Percentiles rank a stretch among this genome's conserved stretches.
phyloP scores from a whole-genome alignment of 1,139 yeast genomes.

The Pichia sp. region DNA sequence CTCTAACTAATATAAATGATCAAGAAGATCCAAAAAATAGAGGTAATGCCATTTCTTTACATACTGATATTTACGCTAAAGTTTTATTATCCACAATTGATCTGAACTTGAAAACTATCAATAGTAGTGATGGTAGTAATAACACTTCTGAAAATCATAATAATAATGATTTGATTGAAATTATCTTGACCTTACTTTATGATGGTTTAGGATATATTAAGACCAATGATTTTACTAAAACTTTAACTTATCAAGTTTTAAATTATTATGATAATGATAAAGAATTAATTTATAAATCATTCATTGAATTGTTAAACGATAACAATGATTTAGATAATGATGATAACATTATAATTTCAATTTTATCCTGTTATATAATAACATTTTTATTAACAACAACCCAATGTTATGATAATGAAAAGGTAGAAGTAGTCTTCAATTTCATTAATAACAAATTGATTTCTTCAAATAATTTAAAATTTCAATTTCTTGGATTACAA shows the following conservation, averaged over 20 bases:
- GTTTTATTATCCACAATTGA: background rate
- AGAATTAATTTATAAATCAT: constrained; percentile 45
- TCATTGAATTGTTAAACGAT: constrained; percentile 42
- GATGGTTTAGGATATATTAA: constrained; percentile 9
- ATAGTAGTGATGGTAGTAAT: too few relatives aligned
- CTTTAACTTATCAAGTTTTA: background rate
- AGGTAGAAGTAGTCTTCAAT: constrained; percentile 31
- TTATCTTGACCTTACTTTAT: constrained; percentile 6
- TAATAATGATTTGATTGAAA: constrained; percentile 1
- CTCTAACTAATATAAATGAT: constrained; percentile 41
- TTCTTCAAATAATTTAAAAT: constrained; percentile 42
- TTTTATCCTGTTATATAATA: constrained; percentile 32
- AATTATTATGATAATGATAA: background rate
- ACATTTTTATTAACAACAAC: constrained; percentile 32
- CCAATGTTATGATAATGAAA: background rate
- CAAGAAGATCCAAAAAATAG: constrained; percentile 35
- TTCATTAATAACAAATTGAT: constrained; percentile 40
- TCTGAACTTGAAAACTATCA: background rate
- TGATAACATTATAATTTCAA: constrained; percentile 1
- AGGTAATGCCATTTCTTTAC: constrained; percentile 16
- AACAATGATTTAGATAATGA: background rate
- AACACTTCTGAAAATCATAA: background rate
- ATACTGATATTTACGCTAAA: constrained; percentile 40
- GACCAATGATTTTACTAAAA: background rate
- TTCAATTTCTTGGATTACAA: constrained; percentile 63